Evolutionary conservation across 371 early-diverging fungal species (phyloP), one percentile per base, ranked within the genome.

Genomic region (Mucor indicus): DNA sequence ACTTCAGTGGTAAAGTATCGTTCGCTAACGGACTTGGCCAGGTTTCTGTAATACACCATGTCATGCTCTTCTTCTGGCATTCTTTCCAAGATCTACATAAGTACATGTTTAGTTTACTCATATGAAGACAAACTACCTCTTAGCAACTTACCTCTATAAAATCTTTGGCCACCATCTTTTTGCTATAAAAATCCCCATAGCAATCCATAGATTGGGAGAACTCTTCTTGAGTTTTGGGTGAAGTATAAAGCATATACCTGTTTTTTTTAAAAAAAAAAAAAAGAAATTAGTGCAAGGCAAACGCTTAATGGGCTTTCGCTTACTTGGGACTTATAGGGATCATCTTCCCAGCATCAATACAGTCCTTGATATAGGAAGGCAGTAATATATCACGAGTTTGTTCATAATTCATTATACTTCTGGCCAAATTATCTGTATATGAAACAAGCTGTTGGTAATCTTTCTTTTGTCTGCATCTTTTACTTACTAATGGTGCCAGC

Each of bases 131-230:
- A 27, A 11, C 29, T 27, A 27, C 11, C 29, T 27, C 11, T 27
- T 7, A 27, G 30, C 6, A 19, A 30, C 20, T 20, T 50, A 49
- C 44, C 23, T 47, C 39, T 33, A 23, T 35, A 11, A 52, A 19
- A 4, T 25, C 38, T 17, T 40, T 48, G 8, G 10, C 21, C 5
- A 12, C 10, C 6, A 27, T 19, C 7, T 75, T 74, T 21, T 83
- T 79, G 0, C 68, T 75, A 53, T 79, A 91, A 16, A 74, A 72
- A 50, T 89, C 91, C 0, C 87, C 84, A 50, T 64, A 89, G 16
- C 48, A 33, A 67, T 91, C 91, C 57, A 85, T 81, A 17, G 58
- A 66, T 38, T 55, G 46, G 12, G 67, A 49, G 29, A 88, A 80
- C 17, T 55, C 43, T 1, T 52, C 43, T 19, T 57, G 44, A 0